A percentile compares a stretch with the other conserved stretches of the same genome.
Conservation (phyloP, 2,329 filamentous ascomycete genomes). For the Myriosclerotinia curreyana region DNA sequence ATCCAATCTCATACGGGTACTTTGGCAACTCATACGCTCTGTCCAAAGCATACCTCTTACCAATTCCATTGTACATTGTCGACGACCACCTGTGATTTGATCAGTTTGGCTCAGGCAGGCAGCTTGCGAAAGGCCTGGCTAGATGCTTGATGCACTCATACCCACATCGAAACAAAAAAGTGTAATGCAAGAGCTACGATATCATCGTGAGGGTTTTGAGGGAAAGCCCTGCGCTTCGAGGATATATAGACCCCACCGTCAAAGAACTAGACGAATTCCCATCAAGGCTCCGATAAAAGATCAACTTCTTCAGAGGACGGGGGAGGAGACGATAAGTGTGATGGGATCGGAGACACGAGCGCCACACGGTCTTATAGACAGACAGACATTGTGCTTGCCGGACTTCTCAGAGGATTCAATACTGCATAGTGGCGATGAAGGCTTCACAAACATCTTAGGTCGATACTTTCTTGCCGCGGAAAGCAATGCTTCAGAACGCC, state of each 20-base stretch:
- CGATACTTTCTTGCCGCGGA: constrained; percentile 48
- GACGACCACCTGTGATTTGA: not conserved
- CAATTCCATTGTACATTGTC: constrained; percentile 1
- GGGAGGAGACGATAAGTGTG: constrained; percentile 26
- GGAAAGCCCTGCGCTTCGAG: constrained; percentile 29
- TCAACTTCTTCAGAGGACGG: constrained; percentile 20
- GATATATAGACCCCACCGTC: constrained; percentile 32
- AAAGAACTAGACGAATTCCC: constrained; percentile 28
- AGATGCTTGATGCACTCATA: constrained; percentile 16
- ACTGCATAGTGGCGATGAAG: constrained; percentile 35
- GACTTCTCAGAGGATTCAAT: constrained; percentile 31
- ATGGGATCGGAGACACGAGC: constrained; percentile 20
- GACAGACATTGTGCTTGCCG: constrained; percentile 37
- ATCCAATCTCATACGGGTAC: constrained; percentile 8
- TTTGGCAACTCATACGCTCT: constrained; percentile 4
- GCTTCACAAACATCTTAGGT: constrained; percentile 35
- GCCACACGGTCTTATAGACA: constrained; percentile 30
- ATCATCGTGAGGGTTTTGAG: constrained; percentile 24
- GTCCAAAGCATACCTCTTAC: not conserved
- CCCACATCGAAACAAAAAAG: constrained; percentile 17
- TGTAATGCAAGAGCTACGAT: constrained; percentile 32
- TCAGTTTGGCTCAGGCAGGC: not conserved
- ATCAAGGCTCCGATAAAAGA: constrained; percentile 23
- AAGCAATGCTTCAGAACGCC: constrained; percentile 57
- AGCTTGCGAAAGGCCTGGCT: constrained; percentile 18